Conservation (phyloP, 2,329 filamentous ascomycete species). For the Calonectria honghensis region DNA sequence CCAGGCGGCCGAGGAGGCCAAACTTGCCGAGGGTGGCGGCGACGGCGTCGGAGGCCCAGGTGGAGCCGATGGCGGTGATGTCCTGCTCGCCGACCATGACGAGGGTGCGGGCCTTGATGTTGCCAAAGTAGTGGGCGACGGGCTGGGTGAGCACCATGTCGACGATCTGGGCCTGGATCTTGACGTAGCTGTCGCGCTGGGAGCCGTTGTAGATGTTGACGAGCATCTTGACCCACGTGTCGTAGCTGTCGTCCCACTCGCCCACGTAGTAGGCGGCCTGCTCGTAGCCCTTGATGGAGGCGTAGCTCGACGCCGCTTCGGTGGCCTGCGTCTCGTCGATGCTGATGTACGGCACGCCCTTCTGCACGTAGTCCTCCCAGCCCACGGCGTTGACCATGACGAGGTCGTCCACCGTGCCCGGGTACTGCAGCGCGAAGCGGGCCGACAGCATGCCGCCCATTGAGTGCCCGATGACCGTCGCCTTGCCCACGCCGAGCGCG, state of each 20-base stretch:
- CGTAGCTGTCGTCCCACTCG: conserved; percentile 69
- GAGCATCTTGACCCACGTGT: conserved; percentile 74
- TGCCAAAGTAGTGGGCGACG: conserved; percentile 69
- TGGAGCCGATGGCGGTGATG: conserved; percentile 72
- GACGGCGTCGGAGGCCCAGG: conserved; percentile 68
- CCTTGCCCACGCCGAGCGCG: conserved; percentile 64
- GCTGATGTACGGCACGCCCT: conserved; percentile 68
- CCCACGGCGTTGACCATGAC: conserved; percentile 72
- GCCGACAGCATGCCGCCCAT: conserved; percentile 73
- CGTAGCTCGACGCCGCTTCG: conserved; percentile 65
- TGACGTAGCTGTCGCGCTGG: conserved; percentile 64
- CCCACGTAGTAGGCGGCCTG: conserved; percentile 69
- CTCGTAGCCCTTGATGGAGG: conserved; percentile 67
- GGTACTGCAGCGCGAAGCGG: conserved; percentile 71
- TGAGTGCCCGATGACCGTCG: conserved; percentile 72
- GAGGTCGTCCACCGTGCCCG: conserved; percentile 63
- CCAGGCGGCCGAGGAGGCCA: conserved; percentile 67
- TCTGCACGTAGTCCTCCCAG: conserved; percentile 71
- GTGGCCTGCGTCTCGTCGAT: conserved; percentile 62
- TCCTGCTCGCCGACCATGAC: conserved; percentile 72
- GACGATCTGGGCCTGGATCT: conserved; percentile 70
- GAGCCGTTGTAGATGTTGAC: conserved; percentile 69
- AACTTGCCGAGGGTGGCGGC: conserved; percentile 69
- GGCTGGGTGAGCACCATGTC: conserved; percentile 74
- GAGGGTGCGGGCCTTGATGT: conserved; percentile 66